A percentile compares a stretch with the other conserved stretches of the same genome.
Conservation (phyloP, 768 basidiomycete genomes). For the Pleurotus djamor region DNA sequence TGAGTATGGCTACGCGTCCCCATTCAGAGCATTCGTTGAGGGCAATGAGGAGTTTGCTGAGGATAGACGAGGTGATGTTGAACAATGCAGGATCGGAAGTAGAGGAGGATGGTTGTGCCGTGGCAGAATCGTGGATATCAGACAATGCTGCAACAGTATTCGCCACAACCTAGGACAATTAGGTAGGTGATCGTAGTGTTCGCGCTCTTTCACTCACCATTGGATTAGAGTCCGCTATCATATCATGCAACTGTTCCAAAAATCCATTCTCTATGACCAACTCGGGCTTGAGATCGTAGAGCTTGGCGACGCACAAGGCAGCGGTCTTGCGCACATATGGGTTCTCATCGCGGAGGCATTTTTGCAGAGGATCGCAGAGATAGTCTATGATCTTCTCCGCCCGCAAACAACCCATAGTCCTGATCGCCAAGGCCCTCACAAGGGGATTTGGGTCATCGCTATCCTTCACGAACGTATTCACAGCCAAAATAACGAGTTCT, state of each 20-base stretch:
- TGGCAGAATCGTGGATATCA: conserved; percentile 83
- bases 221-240: conserved; percentile 95
- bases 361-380: conserved; percentile 91
- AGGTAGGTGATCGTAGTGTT: not conserved
- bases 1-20: conserved; percentile 93
- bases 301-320: conserved; percentile 93
- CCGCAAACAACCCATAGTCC: conserved; percentile 96
- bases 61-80: conserved; percentile 75
- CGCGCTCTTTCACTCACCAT: conserved; percentile 59
- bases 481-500: conserved; percentile 97
- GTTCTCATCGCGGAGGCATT: conserved; percentile 91
- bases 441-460: conserved; percentile 96
- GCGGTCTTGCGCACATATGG: conserved; percentile 99
- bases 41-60: conserved; percentile 91
- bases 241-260: conserved; percentile 81
- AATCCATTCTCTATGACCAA: conserved; percentile 95
- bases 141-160: conserved; percentile 93
- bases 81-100: conserved; percentile 70
- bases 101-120: conserved; percentile 51
- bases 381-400: conserved; percentile 99
- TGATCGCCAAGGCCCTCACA: conserved; percentile 92
- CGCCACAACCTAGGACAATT: conserved; percentile 79
- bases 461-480: conserved; percentile 99
- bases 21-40: conserved; percentile 99
- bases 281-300: conserved; percentile 96